Evolutionary conservation across 2,329 filamentous ascomycete genomes (phyloP), one percentile per base, ranked within the genome.

Genomic region (Botrytis pseudocinerea): DNA sequence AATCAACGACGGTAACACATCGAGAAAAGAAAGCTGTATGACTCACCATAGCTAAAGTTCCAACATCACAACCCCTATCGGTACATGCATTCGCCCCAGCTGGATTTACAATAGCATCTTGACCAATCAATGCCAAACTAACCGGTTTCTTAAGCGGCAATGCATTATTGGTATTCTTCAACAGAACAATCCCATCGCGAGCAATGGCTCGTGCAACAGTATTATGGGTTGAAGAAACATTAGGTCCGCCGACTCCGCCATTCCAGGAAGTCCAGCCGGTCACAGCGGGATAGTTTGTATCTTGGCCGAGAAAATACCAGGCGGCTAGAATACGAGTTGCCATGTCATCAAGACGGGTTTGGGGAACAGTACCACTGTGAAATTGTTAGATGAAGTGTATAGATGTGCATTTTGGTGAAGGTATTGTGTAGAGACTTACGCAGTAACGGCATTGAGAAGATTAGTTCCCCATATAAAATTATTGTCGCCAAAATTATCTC

Each of bases 311-410:
- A 28, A 88, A 82, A 77, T 90, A 91, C 87, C 87, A 91, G 0
- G 86, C 82, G 2, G 89, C 88, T 1, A 93, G 86, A 76, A 93
- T 89, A 68, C 91, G 86, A 46, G 84, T 86, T 2, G 84, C 88
- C 85, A 92, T 92, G 80, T 93, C 90, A 77, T 93, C 89, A 38
- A 93, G 83, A 32, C 91, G 85, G 76, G 85, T 85, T 77, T 87
- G 82, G 9, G 87, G 83, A 7, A 93, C 85, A 70, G 87, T 85
- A 46, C 88, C 88, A 76, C 85, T 87, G 76, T 22, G 60, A 6
- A n/a, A 20, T 77, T 73, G 35, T 78, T 32, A 54, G 76, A 62
- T 46, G 74, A 74, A 14, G 14, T 42, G 14, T 28, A 12, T 28
- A 28, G 12, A 28, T 38, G 4, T n/a, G 22, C 7, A 18, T 51